Percentiles rank a stretch among this genome's conserved stretches.
These are phyloP conservation scores for Canavalia ensiformis DNA, from an alignment of 306 rosid species.

Conservation along the genomic window DNA sequence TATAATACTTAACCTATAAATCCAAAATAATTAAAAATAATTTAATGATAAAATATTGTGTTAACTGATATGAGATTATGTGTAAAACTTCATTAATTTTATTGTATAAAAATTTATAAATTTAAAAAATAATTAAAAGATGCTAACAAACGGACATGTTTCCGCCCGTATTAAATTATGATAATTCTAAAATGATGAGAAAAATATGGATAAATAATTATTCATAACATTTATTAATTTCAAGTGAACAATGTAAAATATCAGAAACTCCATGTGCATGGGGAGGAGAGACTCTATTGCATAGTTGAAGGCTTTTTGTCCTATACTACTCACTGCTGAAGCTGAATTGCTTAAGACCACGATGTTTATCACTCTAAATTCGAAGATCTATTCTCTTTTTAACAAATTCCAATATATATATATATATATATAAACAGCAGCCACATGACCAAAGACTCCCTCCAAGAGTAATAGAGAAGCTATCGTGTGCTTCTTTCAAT, in stretches of 20 bases:
- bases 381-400: slow-evolving; percentile 27
- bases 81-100: too few relatives aligned
- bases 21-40: too few relatives aligned
- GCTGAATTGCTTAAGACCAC: background rate
- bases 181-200: background rate
- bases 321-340: slow-evolving; percentile 2
- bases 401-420: background rate
- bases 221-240: background rate
- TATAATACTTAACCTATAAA: too few relatives aligned
- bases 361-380: slow-evolving; percentile 13
- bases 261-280: slow-evolving; percentile 11
- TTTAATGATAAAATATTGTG: too few relatives aligned
- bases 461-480: slow-evolving; percentile 42
- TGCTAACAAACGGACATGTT: too few relatives aligned
- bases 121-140: too few relatives aligned
- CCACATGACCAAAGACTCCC: background rate
- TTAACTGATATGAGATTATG: too few relatives aligned
- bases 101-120: too few relatives aligned
- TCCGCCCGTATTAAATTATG: background rate
- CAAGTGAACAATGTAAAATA: background rate
- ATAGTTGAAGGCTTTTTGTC: slow-evolving; percentile 27
- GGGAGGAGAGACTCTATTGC: slow-evolving; percentile 20
- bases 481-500: slow-evolving; percentile 7
- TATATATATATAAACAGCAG: background rate
- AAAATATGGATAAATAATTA: background rate